Percentiles rank a stretch among this genome's conserved stretches.
phyloP scores from a whole-genome alignment of 768 basidiomycete genomes.

The Russula sp. region DNA sequence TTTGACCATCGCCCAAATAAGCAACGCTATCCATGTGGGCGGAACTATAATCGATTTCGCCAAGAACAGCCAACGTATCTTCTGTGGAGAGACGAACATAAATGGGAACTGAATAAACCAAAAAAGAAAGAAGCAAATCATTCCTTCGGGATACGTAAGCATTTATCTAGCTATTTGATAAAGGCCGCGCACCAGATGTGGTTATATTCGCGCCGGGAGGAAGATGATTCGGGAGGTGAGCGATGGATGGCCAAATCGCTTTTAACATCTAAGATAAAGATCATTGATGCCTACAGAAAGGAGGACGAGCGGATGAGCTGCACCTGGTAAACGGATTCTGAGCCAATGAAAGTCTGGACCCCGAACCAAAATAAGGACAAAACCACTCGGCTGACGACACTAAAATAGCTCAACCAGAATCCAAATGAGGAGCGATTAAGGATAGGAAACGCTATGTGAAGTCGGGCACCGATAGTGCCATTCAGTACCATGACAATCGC shows the following conservation, averaged over 20 bases:
- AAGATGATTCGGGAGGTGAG: slow-evolving; percentile 61
- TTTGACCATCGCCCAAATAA: slow-evolving; percentile 51
- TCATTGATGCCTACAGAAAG: neutral
- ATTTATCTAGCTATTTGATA: neutral
- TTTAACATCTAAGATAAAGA: slow-evolving; percentile 55
- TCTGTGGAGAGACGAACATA: slow-evolving; percentile 73
- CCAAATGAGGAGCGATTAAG: slow-evolving; percentile 86
- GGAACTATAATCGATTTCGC: slow-evolving; percentile 53
- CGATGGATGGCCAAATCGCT: slow-evolving; percentile 77
- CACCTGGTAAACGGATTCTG: slow-evolving; percentile 71
- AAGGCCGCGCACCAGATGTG: slow-evolving; percentile 47
- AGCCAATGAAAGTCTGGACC: slow-evolving; percentile 57
- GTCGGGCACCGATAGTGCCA: slow-evolving; percentile 71
- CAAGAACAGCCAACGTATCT: slow-evolving; percentile 72
- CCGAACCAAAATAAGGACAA: slow-evolving; percentile 84
- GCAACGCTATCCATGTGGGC: slow-evolving; percentile 39
- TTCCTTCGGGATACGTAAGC: slow-evolving; percentile 40
- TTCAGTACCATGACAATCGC: slow-evolving; percentile 72
- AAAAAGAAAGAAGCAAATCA: slow-evolving; percentile 73
- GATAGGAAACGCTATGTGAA: slow-evolving; percentile 74
- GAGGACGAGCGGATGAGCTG: neutral
- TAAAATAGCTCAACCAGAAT: slow-evolving; percentile 88
- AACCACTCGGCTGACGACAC: slow-evolving; percentile 70
- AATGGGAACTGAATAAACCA: slow-evolving; percentile 77
- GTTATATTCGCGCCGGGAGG: slow-evolving; percentile 59